phyloP scores from a whole-genome alignment of 2,329 filamentous ascomycete species.

The Xylaria sp. region DNA sequence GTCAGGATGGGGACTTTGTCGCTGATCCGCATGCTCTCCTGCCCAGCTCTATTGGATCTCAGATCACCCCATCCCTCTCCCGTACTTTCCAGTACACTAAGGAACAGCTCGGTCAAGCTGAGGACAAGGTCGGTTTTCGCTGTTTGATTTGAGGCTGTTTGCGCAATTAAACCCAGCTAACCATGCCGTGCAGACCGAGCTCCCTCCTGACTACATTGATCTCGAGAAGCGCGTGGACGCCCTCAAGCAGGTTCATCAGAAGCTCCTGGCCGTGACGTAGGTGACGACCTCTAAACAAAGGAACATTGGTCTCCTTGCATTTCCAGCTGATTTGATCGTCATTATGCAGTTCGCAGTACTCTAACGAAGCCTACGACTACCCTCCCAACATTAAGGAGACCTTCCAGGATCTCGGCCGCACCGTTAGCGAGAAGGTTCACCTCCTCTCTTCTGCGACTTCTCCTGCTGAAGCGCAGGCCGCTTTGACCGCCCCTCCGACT shows the following conservation, averaged over 20 bases:
- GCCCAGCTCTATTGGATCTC: constrained; percentile 59
- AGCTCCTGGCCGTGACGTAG: constrained; percentile 93
- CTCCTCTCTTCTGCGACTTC: constrained; percentile 82
- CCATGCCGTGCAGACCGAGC: constrained; percentile 64
- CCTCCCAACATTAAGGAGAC: constrained; percentile 97
- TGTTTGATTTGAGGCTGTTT: background rate
- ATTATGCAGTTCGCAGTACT: constrained; percentile 73
- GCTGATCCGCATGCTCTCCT: constrained; percentile 18
- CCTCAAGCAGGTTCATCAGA: constrained; percentile 92
- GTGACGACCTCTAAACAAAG: constrained; percentile 34
- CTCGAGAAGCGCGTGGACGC: constrained; percentile 98
- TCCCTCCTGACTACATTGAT: constrained; percentile 95
- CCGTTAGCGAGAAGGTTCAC: constrained; percentile 88
- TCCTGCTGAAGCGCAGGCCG: constrained; percentile 88
- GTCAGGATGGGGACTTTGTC: constrained; percentile 14
- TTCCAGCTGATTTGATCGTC: constrained; percentile 22
- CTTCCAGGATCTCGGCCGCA: constrained; percentile 92
- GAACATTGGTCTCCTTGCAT: background rate
- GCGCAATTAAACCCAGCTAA: background rate
- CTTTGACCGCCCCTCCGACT: constrained; percentile 79
- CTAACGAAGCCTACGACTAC: constrained; percentile 85
- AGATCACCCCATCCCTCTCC: constrained; percentile 86
- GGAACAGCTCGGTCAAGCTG: constrained; percentile 90
- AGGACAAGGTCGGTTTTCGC: constrained; percentile 67
- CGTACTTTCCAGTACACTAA: constrained; percentile 97